Evolutionary conservation across 257 asterid genomes (phyloP), one percentile per base, ranked within the genome.

Genomic region (Forsythia suspensa): DNA sequence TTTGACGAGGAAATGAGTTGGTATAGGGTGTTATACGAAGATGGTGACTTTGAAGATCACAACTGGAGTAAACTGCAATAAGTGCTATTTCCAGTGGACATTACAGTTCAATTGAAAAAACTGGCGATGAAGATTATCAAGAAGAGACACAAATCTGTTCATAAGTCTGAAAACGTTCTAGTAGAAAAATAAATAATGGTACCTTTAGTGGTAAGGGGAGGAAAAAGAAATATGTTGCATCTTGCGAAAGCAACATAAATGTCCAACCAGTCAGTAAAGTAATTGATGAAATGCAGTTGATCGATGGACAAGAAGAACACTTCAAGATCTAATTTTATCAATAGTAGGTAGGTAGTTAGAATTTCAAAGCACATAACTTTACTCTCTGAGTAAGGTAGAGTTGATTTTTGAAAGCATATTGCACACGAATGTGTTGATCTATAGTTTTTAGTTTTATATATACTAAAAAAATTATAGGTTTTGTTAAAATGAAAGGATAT

Each of bases 31-130:
- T 82, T 68, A 11, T 92, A 92, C 48, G 92, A 89, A 69, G 97
- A 92, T 69, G 96, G 97, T 1, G 97, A 92, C n/a, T 74, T 75
- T 29, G 94, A 90, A 87, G 94, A 92, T 74, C 88, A 90, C 36
- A 91, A 90, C n/a, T 89, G 94, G 93, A 46, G n/a, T 57, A 94
- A 92, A 72, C 74, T 92, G 82, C 80, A 82, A 82, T 71, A 82
- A 70, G 16, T 89, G 66, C 85, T 92, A 29, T 86, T 11, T 46
- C 97, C 97, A 12, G 38, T 92, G 63, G 96, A 89, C 79, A 85
- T 92, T 13, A 81, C 80, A 51, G 76, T 86, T 71, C 91, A 96
- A 16, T 59, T 90, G 84, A 87, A 70, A 72, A 79, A 91, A 73
- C 8, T 90, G 75, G 88, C 94, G 9, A 15, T 43, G 74, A 90